phyloP scores from a whole-genome alignment of 805 yeast genomes.

The Alloascoidea hylecoeti region DNA sequence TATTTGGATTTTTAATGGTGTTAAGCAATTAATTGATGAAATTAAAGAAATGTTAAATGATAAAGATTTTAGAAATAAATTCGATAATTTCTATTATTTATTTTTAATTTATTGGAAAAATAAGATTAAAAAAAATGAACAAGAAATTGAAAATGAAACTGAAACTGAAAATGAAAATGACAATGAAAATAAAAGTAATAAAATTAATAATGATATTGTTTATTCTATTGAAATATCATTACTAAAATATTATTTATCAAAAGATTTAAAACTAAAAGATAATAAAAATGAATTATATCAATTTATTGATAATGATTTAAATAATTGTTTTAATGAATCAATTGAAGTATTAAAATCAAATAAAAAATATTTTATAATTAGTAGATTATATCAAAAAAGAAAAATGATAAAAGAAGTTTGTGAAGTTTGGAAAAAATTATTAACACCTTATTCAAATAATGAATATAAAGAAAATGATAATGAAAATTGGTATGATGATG shows the following conservation, averaged over 20 bases:
- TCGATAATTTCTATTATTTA: neutral
- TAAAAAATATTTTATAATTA: conserved; percentile 13
- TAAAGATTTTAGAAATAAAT: conserved; percentile 1
- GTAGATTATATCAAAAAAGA: conserved; percentile 12
- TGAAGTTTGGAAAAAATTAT: conserved; percentile 5
- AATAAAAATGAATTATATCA: conserved; percentile 16
- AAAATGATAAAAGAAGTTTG: conserved; percentile 7
- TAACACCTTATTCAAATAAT: neutral
- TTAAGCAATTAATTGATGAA: conserved; percentile 7
- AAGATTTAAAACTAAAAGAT: conserved; percentile 10
- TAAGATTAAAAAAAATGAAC: conserved; percentile 5
- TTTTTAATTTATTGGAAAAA: conserved; percentile 1
- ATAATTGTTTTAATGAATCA: too few relatives aligned
- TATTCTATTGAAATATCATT: conserved; percentile 12
- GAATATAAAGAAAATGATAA: neutral
- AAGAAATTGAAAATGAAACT: conserved; percentile 17
- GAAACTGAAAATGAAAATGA: conserved; percentile 12
- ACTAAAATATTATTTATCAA: conserved; percentile 11
- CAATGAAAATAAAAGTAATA: conserved; percentile 11
- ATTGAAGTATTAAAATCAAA: conserved; percentile 14
- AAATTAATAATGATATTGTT: conserved; percentile 13
- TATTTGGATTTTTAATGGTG: conserved; percentile 18
- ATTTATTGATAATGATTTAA: conserved; percentile 9
- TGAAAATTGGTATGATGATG: conserved; percentile 5
- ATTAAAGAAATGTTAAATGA: neutral